These are phyloP conservation scores for Letharia lupina DNA, from an alignment of 495 filamentous ascomycete species.

Conservation along the genomic window DNA sequence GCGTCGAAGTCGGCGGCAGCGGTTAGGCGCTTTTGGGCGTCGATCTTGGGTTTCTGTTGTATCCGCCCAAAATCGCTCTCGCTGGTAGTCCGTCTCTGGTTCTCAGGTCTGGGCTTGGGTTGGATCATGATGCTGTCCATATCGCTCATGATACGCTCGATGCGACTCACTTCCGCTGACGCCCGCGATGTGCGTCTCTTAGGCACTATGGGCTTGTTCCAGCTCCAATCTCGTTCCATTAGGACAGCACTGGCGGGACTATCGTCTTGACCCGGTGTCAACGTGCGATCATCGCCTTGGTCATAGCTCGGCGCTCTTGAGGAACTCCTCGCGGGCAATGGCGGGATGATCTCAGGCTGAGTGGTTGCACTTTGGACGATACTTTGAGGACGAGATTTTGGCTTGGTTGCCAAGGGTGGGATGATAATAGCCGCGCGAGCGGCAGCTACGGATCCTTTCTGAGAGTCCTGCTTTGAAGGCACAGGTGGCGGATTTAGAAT, in stretches of 20 bases:
- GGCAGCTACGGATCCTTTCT: slow-evolving; percentile 20
- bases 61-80: slow-evolving; percentile 1
- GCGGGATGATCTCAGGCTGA: not conserved
- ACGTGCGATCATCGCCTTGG: slow-evolving; percentile 4
- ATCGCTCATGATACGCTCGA: slow-evolving; percentile 22
- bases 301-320: not conserved
- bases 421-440: slow-evolving; percentile 17
- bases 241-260: not conserved
- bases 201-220: slow-evolving; percentile 7
- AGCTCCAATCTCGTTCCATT: slow-evolving; percentile 12
- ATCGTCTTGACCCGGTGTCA: slow-evolving; percentile 9
- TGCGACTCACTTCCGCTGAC: slow-evolving; percentile 16
- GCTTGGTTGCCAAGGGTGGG: slow-evolving; percentile 19
- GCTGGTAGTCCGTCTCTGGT: slow-evolving; percentile 2
- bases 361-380: not conserved
- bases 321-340: not conserved
- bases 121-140: slow-evolving; percentile 14
- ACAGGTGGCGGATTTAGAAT: not conserved
- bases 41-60: slow-evolving; percentile 3
- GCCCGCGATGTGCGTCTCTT: slow-evolving; percentile 7
- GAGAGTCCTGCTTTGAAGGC: slow-evolving; percentile 7
- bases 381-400: slow-evolving; percentile 2
- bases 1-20: slow-evolving; percentile 1
- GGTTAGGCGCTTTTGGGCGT: slow-evolving; percentile 3
- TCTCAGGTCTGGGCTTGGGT: not conserved